Percentiles rank a stretch among this genome's conserved stretches.
phyloP scores from a whole-genome alignment of 352 stramenopile genomes.

The Paralagenidium karlingii region DNA sequence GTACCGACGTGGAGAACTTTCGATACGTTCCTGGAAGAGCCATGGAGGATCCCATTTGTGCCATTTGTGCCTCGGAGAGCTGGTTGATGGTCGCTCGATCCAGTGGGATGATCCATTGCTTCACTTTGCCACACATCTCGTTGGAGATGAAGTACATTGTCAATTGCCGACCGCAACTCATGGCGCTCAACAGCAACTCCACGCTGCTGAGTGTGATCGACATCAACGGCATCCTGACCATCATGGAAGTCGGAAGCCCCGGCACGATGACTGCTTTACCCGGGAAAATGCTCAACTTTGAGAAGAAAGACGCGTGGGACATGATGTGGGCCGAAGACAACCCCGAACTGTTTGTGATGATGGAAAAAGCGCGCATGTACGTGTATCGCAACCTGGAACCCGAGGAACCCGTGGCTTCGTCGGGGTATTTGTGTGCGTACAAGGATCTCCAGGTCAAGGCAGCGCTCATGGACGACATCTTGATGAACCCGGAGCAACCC shows the following conservation, averaged over 20 bases:
- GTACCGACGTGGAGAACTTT: conserved; percentile 60
- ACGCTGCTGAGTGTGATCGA: conserved; percentile 85
- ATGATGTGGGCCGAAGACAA: conserved; percentile 89
- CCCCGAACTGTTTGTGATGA: conserved; percentile 85
- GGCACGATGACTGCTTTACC: conserved; percentile 45
- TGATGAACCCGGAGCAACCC: conserved; percentile 65
- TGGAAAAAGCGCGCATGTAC: conserved; percentile 89
- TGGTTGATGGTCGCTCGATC: conserved; percentile 75
- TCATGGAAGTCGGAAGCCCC: conserved; percentile 68
- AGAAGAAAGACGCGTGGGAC: conserved; percentile 87
- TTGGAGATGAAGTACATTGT: conserved; percentile 87
- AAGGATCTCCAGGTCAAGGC: conserved; percentile 80
- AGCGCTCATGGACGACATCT: conserved; percentile 75
- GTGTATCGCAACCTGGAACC: conserved; percentile 72
- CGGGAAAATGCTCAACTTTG: conserved; percentile 63
- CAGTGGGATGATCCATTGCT: conserved; percentile 80
- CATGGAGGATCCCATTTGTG: conserved; percentile 77
- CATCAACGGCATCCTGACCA: conserved; percentile 73
- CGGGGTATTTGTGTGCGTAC: conserved; percentile 83
- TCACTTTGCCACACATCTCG: conserved; percentile 86
- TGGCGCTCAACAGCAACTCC: conserved; percentile 84
- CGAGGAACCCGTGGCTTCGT: conserved; percentile 85
- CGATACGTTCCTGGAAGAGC: conserved; percentile 49
- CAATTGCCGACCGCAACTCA: conserved; percentile 54
- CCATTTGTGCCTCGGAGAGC: conserved; percentile 72